Evolutionary conservation across 768 basidiomycete genomes (phyloP).

Genomic region (Lactarius hengduanensis): DNA sequence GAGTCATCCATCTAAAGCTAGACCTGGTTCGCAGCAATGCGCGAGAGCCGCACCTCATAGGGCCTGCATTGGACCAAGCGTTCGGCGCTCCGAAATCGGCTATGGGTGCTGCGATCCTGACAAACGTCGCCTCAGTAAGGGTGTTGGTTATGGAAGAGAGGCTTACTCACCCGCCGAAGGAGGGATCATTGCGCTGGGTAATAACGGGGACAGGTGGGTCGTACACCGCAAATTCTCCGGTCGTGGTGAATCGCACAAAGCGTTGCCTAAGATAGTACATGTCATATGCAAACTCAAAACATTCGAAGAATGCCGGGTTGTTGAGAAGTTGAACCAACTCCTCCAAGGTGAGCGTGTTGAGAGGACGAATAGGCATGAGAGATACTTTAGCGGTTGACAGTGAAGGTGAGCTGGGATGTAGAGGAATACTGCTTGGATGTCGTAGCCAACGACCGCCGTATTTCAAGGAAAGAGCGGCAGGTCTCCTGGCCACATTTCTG

Average conservation of each 20-base stretch:
- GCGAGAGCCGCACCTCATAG: constrained; percentile 11
- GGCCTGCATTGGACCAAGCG: background rate
- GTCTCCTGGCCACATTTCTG: background rate
- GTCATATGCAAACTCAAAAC: constrained; percentile 3
- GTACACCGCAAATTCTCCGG: background rate
- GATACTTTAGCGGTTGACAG: background rate
- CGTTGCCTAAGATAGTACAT: background rate
- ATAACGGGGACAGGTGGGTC: constrained; percentile 10
- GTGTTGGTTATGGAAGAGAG: constrained; percentile 2
- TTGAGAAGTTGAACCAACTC: background rate
- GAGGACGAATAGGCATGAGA: background rate
- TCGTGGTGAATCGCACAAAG: background rate
- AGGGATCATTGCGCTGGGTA: background rate
- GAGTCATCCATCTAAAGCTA: constrained; percentile 1
- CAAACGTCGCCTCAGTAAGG: background rate
- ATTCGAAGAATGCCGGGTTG: background rate
- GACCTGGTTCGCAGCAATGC: background rate
- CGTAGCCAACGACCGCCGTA: background rate
- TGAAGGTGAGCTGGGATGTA: background rate
- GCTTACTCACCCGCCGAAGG: constrained; percentile 1
- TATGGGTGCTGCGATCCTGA: constrained; percentile 1
- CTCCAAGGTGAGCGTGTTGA: background rate
- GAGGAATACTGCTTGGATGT: background rate
- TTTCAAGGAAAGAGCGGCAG: background rate
- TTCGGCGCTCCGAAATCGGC: background rate